phyloP scores from a whole-genome alignment of 257 asterid species.

The Solanum habrochaites region DNA sequence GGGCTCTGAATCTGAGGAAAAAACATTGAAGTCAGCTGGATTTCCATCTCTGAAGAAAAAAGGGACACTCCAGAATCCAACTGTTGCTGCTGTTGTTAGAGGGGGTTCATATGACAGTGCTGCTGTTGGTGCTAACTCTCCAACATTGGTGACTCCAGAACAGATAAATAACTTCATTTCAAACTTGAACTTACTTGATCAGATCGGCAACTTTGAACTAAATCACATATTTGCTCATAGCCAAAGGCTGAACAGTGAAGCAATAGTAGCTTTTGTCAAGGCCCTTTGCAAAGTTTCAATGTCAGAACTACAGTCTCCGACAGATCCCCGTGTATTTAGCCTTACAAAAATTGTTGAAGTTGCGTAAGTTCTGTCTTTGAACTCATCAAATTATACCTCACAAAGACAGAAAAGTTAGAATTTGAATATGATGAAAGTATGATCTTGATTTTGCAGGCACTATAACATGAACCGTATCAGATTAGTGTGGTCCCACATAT shows the following conservation, averaged over 20 bases:
- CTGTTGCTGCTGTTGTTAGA: constrained; percentile 94
- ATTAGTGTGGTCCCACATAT: constrained; percentile 96
- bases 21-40: constrained; percentile 25
- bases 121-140: constrained; percentile 48
- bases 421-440: constrained; percentile 3
- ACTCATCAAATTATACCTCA: constrained; percentile 8
- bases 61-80: constrained; percentile 88
- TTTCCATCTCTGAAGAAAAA: constrained; percentile 74
- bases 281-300: constrained; percentile 96
- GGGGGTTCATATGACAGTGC: constrained; percentile 99
- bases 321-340: constrained; percentile 98
- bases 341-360: constrained; percentile 99
- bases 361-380: constrained; percentile 81
- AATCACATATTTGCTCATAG: constrained; percentile 99
- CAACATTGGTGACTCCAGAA: constrained; percentile 79
- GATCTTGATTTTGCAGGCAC: constrained; percentile 60
- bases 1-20: constrained; percentile 57
- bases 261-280: constrained; percentile 85
- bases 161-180: constrained; percentile 84
- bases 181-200: constrained; percentile 89
- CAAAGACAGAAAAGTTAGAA: background rate
- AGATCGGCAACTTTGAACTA: constrained; percentile 89
- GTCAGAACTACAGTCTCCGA: constrained; percentile 96
- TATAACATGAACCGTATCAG: constrained; percentile 98
- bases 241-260: constrained; percentile 96